phyloP scores from a whole-genome alignment of 164 flowering plant genomes.

The Tetrastigma voinierianum region DNA sequence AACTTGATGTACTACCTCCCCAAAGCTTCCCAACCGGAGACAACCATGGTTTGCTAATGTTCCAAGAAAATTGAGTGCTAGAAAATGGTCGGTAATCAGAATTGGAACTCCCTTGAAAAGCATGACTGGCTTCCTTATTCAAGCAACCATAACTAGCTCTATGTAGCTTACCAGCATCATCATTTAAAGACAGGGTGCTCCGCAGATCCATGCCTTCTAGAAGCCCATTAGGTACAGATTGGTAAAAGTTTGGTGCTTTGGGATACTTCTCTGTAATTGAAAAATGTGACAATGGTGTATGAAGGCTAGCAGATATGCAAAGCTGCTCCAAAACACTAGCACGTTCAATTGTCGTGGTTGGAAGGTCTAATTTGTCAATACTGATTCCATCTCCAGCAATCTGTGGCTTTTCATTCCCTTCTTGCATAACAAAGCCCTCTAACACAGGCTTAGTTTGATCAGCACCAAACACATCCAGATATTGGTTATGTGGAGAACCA shows the following conservation, averaged over 20 bases:
- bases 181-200: constrained; percentile 14
- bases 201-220: constrained; percentile 41
- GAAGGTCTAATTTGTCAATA: constrained; percentile 33
- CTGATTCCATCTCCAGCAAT: constrained; percentile 21
- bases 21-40: constrained; percentile 65
- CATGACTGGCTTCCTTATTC: constrained; percentile 16
- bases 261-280: constrained; percentile 34
- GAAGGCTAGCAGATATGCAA: constrained; percentile 49
- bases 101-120: constrained; percentile 26
- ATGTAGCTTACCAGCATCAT: constrained; percentile 22
- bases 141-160: constrained; percentile 13
- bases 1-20: constrained; percentile 40
- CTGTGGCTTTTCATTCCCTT: constrained; percentile 21
- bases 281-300: constrained; percentile 45
- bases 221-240: constrained; percentile 66
- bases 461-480: constrained; percentile 21
- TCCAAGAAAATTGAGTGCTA: constrained; percentile 27
- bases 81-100: constrained; percentile 39
- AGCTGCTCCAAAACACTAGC: constrained; percentile 52
- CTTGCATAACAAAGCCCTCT: constrained; percentile 57
- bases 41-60: constrained; percentile 29
- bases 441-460: constrained; percentile 52
- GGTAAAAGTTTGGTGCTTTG: constrained; percentile 30
- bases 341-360: constrained; percentile 34
- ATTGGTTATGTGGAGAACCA: constrained; percentile 19